phyloP scores from a whole-genome alignment of 495 filamentous ascomycete genomes.

The Annulohypoxylon bovei region DNA sequence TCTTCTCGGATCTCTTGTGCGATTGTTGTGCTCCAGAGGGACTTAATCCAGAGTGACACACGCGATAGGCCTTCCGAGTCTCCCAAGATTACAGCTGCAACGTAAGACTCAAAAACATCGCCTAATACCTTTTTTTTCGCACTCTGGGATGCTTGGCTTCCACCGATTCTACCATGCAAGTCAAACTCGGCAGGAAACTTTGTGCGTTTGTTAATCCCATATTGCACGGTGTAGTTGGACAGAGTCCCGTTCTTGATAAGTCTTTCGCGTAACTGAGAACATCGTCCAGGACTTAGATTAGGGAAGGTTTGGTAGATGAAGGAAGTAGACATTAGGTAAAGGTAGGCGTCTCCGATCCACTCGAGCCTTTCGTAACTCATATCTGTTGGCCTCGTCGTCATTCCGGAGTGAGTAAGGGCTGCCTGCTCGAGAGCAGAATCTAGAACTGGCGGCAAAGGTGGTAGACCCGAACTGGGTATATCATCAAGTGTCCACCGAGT shows the following conservation, averaged over 20 bases:
- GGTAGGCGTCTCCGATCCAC: constrained; percentile 79
- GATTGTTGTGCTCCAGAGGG: constrained; percentile 68
- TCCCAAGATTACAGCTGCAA: constrained; percentile 77
- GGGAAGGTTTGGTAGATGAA: constrained; percentile 72
- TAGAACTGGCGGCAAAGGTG: constrained; percentile 67
- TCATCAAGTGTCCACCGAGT: constrained; percentile 57
- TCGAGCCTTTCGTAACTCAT: constrained; percentile 75
- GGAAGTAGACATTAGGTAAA: constrained; percentile 73
- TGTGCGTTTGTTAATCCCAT: constrained; percentile 72
- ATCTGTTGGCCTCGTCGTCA: constrained; percentile 45
- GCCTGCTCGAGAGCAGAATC: constrained; percentile 66
- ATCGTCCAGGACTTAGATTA: constrained; percentile 64
- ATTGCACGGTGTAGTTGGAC: constrained; percentile 68
- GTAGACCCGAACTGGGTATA: constrained; percentile 51
- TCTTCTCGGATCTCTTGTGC: constrained; percentile 55
- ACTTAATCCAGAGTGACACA: constrained; percentile 73
- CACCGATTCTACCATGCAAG: constrained; percentile 45
- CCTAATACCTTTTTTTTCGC: constrained; percentile 73
- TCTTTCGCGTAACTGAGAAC: constrained; percentile 72
- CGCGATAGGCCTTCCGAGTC: constrained; percentile 68
- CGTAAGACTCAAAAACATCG: constrained; percentile 90
- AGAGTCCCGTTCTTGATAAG: constrained; percentile 83
- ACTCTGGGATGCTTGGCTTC: constrained; percentile 55
- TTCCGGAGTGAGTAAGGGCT: constrained; percentile 74
- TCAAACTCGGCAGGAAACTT: constrained; percentile 60